These are phyloP conservation scores for Tirmania nivea DNA, from an alignment of 495 filamentous ascomycete genomes.

Conservation along the genomic window DNA sequence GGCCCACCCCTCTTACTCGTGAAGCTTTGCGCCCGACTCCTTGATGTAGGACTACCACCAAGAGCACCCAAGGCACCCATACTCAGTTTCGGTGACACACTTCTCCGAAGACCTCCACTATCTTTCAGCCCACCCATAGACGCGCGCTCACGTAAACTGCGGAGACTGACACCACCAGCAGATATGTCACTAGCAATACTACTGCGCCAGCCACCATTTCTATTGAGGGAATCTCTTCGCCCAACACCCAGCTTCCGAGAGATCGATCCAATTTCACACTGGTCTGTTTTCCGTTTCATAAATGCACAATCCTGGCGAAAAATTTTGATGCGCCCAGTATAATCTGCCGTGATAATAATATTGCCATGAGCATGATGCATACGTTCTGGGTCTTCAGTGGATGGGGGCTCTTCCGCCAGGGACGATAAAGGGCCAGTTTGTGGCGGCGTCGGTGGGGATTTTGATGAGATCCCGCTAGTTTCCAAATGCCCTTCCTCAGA, in stretches of 20 bases:
- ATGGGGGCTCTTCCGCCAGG: constrained; percentile 5
- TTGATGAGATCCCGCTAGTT: constrained; percentile 9
- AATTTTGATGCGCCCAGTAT: constrained; percentile 70
- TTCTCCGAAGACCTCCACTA: constrained; percentile 21
- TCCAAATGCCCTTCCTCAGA: constrained; percentile 33
- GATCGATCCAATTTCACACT: constrained; percentile 48
- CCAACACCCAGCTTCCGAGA: constrained; percentile 46
- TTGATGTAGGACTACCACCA: not conserved
- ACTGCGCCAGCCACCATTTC: constrained; percentile 31
- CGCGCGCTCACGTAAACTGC: constrained; percentile 4
- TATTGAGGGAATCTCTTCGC: constrained; percentile 27
- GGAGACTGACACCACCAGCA: not conserved
- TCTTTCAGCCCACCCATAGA: constrained; percentile 13
- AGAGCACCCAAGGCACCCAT: not conserved
- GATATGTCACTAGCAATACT: constrained; percentile 9
- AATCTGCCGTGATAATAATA: constrained; percentile 83
- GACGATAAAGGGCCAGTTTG: not conserved
- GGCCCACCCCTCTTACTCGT: not conserved
- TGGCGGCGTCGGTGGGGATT: not conserved
- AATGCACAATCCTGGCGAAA: constrained; percentile 84
- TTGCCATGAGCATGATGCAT: constrained; percentile 61
- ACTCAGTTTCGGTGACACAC: constrained; percentile 13
- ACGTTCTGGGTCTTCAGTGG: constrained; percentile 32
- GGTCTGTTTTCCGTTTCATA: constrained; percentile 34
- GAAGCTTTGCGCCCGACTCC: not conserved